A percentile compares a stretch with the other conserved stretches of the same genome.
phyloP scores from a whole-genome alignment of 2,329 filamentous ascomycete genomes.

The Coniochaeta sp. region DNA sequence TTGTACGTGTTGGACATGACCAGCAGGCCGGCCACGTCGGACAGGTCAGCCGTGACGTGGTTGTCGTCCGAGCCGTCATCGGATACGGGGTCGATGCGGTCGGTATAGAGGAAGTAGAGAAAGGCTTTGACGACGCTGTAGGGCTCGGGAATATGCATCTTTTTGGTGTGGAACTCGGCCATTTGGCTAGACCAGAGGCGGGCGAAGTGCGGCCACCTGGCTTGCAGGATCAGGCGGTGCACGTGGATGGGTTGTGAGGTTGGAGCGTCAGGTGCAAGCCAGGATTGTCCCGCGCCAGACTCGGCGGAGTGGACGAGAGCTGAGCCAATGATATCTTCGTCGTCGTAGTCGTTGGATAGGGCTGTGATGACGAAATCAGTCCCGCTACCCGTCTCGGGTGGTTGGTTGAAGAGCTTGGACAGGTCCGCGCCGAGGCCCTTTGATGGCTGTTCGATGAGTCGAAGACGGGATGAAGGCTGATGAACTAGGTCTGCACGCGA shows the following conservation, averaged over 20 bases:
- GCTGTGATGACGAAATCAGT: conserved; percentile 91
- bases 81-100: conserved; percentile 62
- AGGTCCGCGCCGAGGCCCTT: conserved; percentile 77
- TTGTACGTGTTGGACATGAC: conserved; percentile 99
- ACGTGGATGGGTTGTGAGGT: conserved; percentile 86
- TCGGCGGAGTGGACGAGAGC: conserved; percentile 37
- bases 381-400: conserved; percentile 76
- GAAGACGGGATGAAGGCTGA: conserved; percentile 34
- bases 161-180: conserved; percentile 94
- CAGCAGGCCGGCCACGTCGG: conserved; percentile 85
- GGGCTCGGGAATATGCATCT: conserved; percentile 96
- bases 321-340: conserved; percentile 54
- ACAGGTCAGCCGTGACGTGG: conserved; percentile 63
- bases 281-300: conserved; percentile 35
- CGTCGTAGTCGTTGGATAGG: conserved; percentile 67
- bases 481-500: conserved; percentile 38
- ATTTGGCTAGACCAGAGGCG: conserved; percentile 90
- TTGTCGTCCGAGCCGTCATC: conserved; percentile 25
- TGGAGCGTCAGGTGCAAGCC: conserved; percentile 53
- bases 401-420: conserved; percentile 77
- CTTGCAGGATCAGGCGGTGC: conserved; percentile 87
- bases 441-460: conserved; percentile 46
- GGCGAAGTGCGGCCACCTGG: conserved; percentile 94
- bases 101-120: conserved; percentile 92
- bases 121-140: conserved; percentile 93